Evolutionary conservation across 1,284 basidiomycete species (phyloP).

Genomic region (Acaromyces ingoldii): DNA sequence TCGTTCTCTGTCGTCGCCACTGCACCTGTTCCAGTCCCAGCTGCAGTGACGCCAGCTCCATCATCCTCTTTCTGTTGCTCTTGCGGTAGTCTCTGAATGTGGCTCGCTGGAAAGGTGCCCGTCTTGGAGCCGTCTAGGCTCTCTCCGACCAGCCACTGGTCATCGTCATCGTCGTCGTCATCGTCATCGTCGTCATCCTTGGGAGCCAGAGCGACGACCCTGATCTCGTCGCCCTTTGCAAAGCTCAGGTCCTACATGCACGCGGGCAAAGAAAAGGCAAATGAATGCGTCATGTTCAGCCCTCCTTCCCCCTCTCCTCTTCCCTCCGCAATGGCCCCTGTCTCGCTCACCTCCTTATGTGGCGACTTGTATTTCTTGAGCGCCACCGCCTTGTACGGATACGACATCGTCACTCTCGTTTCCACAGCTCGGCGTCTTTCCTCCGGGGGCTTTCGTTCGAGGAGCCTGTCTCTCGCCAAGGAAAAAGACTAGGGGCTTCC

Average conservation of each 20-base stretch:
- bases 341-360: background rate
- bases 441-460: too few relatives aligned
- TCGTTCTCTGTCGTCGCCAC: slow-evolving; percentile 9
- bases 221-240: slow-evolving; percentile 43
- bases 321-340: background rate
- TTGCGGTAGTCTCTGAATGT: slow-evolving; percentile 50
- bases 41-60: slow-evolving; percentile 11
- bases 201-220: slow-evolving; percentile 39
- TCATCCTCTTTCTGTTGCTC: slow-evolving; percentile 50
- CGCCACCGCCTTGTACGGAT: slow-evolving; percentile 4
- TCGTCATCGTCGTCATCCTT: slow-evolving; percentile 22
- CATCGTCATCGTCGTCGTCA: slow-evolving; percentile 50
- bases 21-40: slow-evolving; percentile 14
- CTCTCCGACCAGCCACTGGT: slow-evolving; percentile 51
- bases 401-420: too few relatives aligned
- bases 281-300: background rate
- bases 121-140: slow-evolving; percentile 32
- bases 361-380: slow-evolving; percentile 7
- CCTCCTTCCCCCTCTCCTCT: background rate
- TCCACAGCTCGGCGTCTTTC: too few relatives aligned
- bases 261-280: too few relatives aligned
- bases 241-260: slow-evolving; percentile 28
- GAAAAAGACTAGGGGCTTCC: too few relatives aligned
- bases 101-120: slow-evolving; percentile 49
- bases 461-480: too few relatives aligned